Base-by-base conservation (phyloP, 2,329 filamentous ascomycete genomes). In the Fusarium chaquense region DNA sequence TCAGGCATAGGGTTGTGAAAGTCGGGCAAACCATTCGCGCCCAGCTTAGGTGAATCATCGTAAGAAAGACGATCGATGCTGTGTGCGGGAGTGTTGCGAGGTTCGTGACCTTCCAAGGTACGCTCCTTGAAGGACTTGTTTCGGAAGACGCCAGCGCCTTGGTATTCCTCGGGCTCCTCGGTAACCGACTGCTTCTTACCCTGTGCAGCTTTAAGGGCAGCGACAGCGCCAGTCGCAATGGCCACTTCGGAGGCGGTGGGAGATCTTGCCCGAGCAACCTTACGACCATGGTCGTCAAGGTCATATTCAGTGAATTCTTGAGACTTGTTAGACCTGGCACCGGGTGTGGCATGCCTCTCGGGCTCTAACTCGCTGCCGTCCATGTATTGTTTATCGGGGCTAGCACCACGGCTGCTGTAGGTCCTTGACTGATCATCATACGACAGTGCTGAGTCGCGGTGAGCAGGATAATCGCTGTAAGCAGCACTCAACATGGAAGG, bases 1-100 rank as follows among this genome's bases (percentile, higher is more conserved):
- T 94, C 93, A 0, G 91, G 93, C 83, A 94, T 87, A 7, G 91
- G 91, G 71, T 94, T 85, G 59, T 90, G 81, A 36, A 87, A 81
- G 69, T 90, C 86, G 5, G 93, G 93, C 64, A 94, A 78, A 47
- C 90, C 91, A 76, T 86, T 93, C 44, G 91, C 87, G 41, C 86
- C 86, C 84, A 97, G 83, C 71, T 87, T 85, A 1, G 84, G 82
- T 16, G 81, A 77, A 7, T 86, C 83, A 22, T 87, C 82, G 40
- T 83, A 84, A 18, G 84, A 84, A n/a, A 88, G 80, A 36, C 84
- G 82, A 68, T 90, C 87, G 18, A 88, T 79, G 72, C 87, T 90
- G 67, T 89, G 87, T 8, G 86, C 83, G 4, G 87, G 87, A 32
- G 86, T 87, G 62, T 83, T 85, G 62, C 84, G 83, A 28, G 86